These are phyloP conservation scores for Yamadazyma songkhlaensis DNA, from an alignment of 1,139 yeast species.

Conservation along the genomic window DNA sequence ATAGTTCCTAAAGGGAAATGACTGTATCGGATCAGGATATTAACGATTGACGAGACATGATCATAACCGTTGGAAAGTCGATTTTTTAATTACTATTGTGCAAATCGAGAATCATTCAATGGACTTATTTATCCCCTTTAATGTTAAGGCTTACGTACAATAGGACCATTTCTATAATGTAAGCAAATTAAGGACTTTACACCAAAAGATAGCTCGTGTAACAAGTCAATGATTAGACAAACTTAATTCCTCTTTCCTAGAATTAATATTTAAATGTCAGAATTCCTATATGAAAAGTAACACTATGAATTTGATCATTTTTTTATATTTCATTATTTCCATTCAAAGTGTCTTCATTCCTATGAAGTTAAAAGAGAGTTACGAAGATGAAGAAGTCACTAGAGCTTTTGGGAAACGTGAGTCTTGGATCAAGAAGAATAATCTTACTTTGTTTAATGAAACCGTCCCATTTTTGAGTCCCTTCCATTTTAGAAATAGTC, in stretches of 20 bases:
- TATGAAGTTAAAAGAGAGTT: conserved; percentile 1
- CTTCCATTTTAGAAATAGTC: neutral
- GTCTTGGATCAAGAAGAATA: neutral
- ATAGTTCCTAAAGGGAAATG: neutral
- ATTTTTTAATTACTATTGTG: neutral
- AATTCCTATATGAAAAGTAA: neutral
- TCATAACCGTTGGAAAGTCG: no score
- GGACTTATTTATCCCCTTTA: no score
- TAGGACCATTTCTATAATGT: no score
- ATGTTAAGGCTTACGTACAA: no score
- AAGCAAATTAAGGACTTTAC: no score
- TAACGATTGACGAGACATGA: neutral
- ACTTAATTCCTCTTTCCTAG: no score
- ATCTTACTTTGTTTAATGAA: neutral
- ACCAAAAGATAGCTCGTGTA: neutral
- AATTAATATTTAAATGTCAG: neutral
- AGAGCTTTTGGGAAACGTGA: conserved; percentile 7
- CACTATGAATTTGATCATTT: neutral
- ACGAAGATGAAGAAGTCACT: conserved; percentile 2
- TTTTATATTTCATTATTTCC: neutral
- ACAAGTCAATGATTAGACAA: neutral
- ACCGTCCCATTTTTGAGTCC: neutral
- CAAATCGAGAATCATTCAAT: neutral
- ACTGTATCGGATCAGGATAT: no score
- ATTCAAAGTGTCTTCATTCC: conserved; percentile 8